Evolutionary conservation across 1,284 basidiomycete genomes (phyloP).

Genomic region (Tilletiaria anomala): DNA sequence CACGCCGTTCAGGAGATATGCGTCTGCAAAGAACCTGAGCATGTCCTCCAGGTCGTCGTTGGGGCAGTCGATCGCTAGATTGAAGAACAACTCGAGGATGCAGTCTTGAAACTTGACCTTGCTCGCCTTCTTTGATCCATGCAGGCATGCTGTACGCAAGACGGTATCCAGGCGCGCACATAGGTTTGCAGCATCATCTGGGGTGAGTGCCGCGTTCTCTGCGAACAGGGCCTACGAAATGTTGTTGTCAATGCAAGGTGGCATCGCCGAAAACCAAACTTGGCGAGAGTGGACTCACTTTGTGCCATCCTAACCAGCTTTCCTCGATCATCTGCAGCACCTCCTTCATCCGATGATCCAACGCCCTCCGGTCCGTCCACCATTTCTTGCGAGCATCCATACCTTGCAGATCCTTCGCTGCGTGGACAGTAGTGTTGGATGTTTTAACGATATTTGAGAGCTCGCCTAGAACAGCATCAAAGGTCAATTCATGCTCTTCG

Average conservation of each 20-base stretch:
- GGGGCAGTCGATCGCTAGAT: not conserved
- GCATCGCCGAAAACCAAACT: not conserved
- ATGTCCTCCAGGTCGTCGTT: conserved; percentile 92
- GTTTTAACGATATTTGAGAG: not conserved
- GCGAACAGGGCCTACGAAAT: too few species aligned
- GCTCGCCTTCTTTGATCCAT: not conserved
- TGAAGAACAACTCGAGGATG: not conserved
- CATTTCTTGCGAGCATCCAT: not conserved
- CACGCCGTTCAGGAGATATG: conserved; percentile 82
- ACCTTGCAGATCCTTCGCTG: not conserved
- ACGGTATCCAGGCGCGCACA: not conserved
- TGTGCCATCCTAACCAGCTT: not conserved
- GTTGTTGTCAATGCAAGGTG: not conserved
- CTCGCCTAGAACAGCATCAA: not conserved
- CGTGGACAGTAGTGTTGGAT: not conserved
- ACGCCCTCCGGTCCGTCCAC: not conserved
- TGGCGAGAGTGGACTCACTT: not conserved
- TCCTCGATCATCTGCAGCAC: not conserved
- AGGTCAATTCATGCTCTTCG: not conserved
- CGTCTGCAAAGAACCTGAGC: conserved; percentile 80
- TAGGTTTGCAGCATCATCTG: not conserved
- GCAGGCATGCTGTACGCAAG: too few species aligned
- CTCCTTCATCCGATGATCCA: not conserved
- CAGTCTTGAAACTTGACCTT: not conserved
- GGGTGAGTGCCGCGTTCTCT: too few species aligned